Evolutionary conservation across 495 filamentous ascomycete species (phyloP).

Genomic region (Apodospora peruviana): DNA sequence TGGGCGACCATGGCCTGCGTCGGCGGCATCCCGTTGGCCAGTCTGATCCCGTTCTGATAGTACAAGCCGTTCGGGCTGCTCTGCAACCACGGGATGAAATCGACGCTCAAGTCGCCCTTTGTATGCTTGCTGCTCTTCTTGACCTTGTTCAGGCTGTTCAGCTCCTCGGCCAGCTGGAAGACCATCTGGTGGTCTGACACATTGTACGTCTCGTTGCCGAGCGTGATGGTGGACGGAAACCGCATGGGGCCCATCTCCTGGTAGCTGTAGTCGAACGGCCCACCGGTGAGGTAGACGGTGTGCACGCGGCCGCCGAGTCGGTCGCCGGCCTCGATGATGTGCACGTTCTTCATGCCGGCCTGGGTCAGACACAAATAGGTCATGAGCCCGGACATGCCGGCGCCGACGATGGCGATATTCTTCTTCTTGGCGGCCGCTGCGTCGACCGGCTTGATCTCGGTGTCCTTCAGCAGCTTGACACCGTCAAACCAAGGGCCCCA

Average conservation of each 20-base stretch:
- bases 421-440: slow-evolving; percentile 50
- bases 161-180: slow-evolving; percentile 54
- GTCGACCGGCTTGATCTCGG: slow-evolving; percentile 46
- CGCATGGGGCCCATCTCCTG: slow-evolving; percentile 76
- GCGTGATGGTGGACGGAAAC: slow-evolving; percentile 46
- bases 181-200: slow-evolving; percentile 57
- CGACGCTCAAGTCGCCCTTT: slow-evolving; percentile 53
- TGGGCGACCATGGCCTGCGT: slow-evolving; percentile 40
- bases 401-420: slow-evolving; percentile 58
- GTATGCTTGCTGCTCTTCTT: too few species aligned
- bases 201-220: slow-evolving; percentile 49
- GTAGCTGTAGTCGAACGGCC: slow-evolving; percentile 58
- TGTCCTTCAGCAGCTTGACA: slow-evolving; percentile 53
- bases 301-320: slow-evolving; percentile 51
- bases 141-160: slow-evolving; percentile 53
- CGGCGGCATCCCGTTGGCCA: slow-evolving; percentile 34
- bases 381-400: slow-evolving; percentile 66
- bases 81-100: slow-evolving; percentile 64
- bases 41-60: slow-evolving; percentile 46
- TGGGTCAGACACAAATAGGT: slow-evolving; percentile 34
- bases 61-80: slow-evolving; percentile 46
- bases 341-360: slow-evolving; percentile 34
- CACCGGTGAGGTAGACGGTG: slow-evolving; percentile 55
- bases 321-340: slow-evolving; percentile 34
- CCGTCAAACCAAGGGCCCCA: slow-evolving; percentile 67